These are phyloP conservation scores for Penicillium sp. DNA, from an alignment of 2,329 filamentous ascomycete genomes.

Conservation along the genomic window DNA sequence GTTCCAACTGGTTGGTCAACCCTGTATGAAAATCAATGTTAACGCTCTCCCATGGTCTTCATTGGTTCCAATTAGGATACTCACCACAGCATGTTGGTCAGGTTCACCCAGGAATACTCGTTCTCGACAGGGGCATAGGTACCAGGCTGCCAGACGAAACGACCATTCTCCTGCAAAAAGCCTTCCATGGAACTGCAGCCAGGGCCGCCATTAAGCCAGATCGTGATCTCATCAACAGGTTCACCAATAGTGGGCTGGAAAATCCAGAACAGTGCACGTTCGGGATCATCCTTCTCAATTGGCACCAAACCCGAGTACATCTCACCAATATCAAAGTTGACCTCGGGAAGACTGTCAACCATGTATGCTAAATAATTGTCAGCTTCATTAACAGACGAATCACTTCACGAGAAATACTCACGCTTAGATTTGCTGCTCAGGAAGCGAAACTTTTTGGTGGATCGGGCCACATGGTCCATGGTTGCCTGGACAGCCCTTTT, in stretches of 20 bases:
- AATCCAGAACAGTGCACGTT: constrained; percentile 49
- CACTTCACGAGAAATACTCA: constrained; percentile 9
- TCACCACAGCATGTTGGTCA: constrained; percentile 76
- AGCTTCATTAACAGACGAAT: background rate
- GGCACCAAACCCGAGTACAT: constrained; percentile 54
- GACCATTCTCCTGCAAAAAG: constrained; percentile 74
- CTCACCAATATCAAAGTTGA: constrained; percentile 65
- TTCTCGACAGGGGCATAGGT: constrained; percentile 66
- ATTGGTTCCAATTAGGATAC: constrained; percentile 29
- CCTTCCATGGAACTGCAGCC: constrained; percentile 64
- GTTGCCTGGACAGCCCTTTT: constrained; percentile 18
- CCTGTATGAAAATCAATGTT: constrained; percentile 10
- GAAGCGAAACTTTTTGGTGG: constrained; percentile 28
- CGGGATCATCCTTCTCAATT: constrained; percentile 51
- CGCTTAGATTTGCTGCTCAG: constrained; percentile 26
- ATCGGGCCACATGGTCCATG: constrained; percentile 10
- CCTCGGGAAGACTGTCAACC: constrained; percentile 67
- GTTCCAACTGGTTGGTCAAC: constrained; percentile 54
- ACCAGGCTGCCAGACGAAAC: constrained; percentile 70
- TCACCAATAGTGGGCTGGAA: constrained; percentile 48
- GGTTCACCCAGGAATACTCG: constrained; percentile 70
- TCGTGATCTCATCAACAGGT: constrained; percentile 45
- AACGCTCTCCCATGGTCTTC: background rate
- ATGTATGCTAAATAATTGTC: constrained; percentile 52
- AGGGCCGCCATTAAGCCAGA: constrained; percentile 56